Evolutionary conservation across 768 basidiomycete genomes (phyloP), one percentile per base, ranked within the genome.

Genomic region (Exidia glandulosa): DNA sequence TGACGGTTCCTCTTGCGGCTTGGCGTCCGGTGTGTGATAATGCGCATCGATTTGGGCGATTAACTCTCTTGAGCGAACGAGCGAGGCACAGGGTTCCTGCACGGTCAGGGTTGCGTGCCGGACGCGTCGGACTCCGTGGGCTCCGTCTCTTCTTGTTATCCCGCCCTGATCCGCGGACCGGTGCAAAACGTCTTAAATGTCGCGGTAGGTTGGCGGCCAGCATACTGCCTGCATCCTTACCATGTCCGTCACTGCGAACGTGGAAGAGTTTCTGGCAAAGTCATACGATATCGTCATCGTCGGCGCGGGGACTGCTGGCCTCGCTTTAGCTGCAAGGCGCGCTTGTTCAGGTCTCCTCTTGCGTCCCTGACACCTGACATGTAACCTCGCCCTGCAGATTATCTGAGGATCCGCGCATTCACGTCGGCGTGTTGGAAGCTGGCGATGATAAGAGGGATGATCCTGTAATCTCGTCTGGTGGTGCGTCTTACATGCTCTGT

Each of bases 331-430:
- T 13, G 60, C 58, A 9, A 63, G 69, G n/a, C 54, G 67, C 12
- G 37, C 66, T 0, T 64, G 59, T 25, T 61, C 60, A 16, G 12
- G 16, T 57, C 14, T 37, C 6, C 52, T 45, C 41, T n/a, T n/a
- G 16, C 16, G 19, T 45, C 23, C 41, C 6, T 1, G 19, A 7
- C 7, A 6, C 19, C 41, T 45, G 19, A 45, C 41, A 19, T 10
- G 10, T 45, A n/a, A n/a, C n/a, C n/a, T n/a, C n/a, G n/a, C n/a
- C n/a, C 16, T 14, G 9, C 6, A 45, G 73, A 29, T 61, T 74
- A 31, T 66, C 67, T 2, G 72, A 74, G 56, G 69, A 74, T 61
- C 31, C 62, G 2, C 63, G 66, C 56, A 66, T 62, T 57, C 66
- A 12, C 13, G 62, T 64, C 25, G 47, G 50, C 2, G 61, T 64